Evolutionary conservation across 1,139 yeast species (phyloP).

Genomic region (Tardiomyces depauwii): DNA sequence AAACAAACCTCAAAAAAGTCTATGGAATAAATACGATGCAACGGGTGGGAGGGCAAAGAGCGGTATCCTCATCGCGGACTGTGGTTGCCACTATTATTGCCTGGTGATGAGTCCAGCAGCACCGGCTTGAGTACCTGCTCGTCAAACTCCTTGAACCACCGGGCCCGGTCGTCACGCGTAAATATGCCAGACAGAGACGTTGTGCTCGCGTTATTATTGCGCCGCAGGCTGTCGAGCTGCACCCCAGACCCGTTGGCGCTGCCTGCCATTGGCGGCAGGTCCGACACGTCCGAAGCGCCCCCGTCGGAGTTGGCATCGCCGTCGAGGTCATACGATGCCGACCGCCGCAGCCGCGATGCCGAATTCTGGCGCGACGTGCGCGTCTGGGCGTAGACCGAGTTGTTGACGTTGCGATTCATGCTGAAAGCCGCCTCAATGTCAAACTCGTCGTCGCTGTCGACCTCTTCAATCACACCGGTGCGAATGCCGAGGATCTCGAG

Average conservation of each 20-base stretch:
- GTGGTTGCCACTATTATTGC: neutral
- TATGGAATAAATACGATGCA: neutral
- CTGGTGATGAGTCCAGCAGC: conserved; percentile 43
- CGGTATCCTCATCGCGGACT: neutral
- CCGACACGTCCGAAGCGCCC: conserved; percentile 15
- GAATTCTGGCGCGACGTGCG: neutral
- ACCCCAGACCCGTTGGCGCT: conserved; percentile 4
- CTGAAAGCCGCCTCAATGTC: conserved; percentile 57
- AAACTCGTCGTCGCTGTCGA: conserved; percentile 85
- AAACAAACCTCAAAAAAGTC: neutral
- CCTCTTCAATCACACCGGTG: conserved; percentile 79
- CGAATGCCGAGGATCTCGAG: conserved; percentile 86
- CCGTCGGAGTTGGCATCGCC: conserved; percentile 15
- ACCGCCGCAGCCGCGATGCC: conserved; percentile 9
- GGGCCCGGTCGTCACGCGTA: conserved; percentile 64
- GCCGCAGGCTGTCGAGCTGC: conserved; percentile 9
- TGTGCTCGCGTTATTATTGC: conserved; percentile 1
- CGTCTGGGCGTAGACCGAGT: neutral
- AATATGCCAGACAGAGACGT: conserved; percentile 9
- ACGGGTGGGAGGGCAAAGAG: too few species aligned
- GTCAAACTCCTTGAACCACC: conserved; percentile 90
- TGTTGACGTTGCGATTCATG: neutral
- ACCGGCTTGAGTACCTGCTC: conserved; percentile 96
- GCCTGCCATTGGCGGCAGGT: conserved; percentile 21
- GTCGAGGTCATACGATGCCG: conserved; percentile 14